Percentiles rank a stretch among this genome's conserved stretches.
These are phyloP conservation scores for Acanthamoeba triangularis DNA, from an alignment of 208 protist genomes.

Conservation along the genomic window DNA sequence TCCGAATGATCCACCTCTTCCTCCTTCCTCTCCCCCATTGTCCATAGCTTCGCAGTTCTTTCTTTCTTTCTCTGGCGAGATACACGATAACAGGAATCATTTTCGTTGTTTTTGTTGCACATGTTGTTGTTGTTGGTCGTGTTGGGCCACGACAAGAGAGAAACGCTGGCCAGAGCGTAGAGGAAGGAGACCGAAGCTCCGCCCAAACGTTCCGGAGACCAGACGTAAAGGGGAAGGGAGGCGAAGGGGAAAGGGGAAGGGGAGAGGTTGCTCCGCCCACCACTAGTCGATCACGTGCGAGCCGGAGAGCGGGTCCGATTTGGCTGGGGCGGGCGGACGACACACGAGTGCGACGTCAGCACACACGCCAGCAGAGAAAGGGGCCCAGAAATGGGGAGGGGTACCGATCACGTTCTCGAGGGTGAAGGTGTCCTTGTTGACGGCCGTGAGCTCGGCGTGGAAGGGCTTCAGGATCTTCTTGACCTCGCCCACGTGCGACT, in stretches of 20 bases:
- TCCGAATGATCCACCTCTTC: not conserved
- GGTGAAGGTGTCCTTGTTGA: conserved; percentile 68
- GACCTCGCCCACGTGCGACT: conserved; percentile 67
- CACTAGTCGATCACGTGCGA: conserved; percentile 62
- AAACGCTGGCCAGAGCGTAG: not conserved
- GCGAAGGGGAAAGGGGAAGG: too few relatives aligned
- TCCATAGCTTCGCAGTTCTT: too few relatives aligned
- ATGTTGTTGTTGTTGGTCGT: too few relatives aligned
- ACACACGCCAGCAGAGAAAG: not conserved
- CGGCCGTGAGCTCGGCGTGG: conserved; percentile 71
- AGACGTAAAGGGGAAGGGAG: too few relatives aligned
- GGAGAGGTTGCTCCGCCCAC: too few relatives aligned
- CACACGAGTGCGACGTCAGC: not conserved
- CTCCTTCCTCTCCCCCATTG: not conserved
- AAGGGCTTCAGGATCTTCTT: conserved; percentile 75
- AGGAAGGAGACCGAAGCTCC: too few relatives aligned
- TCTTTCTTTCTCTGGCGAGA: too few relatives aligned
- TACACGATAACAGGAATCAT: not conserved
- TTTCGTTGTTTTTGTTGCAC: not conserved
- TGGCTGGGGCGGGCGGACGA: not conserved
- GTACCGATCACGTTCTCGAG: conserved; percentile 68
- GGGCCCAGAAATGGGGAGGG: not conserved
- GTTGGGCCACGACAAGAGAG: not conserved
- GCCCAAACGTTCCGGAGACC: too few relatives aligned
- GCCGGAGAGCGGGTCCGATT: conserved; percentile 64